Conservation (phyloP, 352 stramenopile species). For the Phytophthora gonapodyides region DNA sequence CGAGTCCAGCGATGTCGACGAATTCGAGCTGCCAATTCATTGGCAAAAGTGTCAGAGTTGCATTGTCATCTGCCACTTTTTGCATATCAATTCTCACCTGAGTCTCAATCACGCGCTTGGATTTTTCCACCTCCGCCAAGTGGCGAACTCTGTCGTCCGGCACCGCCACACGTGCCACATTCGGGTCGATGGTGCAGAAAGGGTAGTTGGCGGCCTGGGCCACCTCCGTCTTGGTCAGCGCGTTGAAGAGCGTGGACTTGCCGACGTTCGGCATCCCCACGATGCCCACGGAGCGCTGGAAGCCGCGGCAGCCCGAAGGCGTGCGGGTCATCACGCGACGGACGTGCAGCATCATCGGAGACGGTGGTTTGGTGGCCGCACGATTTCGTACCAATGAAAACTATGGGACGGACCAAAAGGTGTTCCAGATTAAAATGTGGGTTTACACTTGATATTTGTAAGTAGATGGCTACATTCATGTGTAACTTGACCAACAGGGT, state of each 20-base stretch:
- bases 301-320: constrained; percentile 36
- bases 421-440: no score
- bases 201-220: constrained; percentile 88
- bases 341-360: constrained; percentile 28
- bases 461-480: constrained; percentile 17
- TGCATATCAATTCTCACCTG: constrained; percentile 36
- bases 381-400: constrained; percentile 10
- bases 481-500: neutral
- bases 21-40: constrained; percentile 71
- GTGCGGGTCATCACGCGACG: constrained; percentile 13
- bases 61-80: constrained; percentile 10
- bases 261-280: constrained; percentile 91
- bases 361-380: constrained; percentile 5
- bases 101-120: constrained; percentile 74
- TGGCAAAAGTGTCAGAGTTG: constrained; percentile 11
- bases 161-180: constrained; percentile 78
- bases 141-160: constrained; percentile 64
- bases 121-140: constrained; percentile 75
- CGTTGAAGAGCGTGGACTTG: constrained; percentile 91
- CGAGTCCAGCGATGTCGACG: constrained; percentile 86
- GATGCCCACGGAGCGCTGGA: constrained; percentile 87
- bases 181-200: constrained; percentile 91
- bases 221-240: constrained; percentile 84
- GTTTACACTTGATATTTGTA: constrained; percentile 16
- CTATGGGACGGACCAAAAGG: neutral